Percentiles rank a stretch among this genome's conserved stretches.
Conservation (phyloP, 2,329 filamentous ascomycete species). For the Truncatella angustata region DNA sequence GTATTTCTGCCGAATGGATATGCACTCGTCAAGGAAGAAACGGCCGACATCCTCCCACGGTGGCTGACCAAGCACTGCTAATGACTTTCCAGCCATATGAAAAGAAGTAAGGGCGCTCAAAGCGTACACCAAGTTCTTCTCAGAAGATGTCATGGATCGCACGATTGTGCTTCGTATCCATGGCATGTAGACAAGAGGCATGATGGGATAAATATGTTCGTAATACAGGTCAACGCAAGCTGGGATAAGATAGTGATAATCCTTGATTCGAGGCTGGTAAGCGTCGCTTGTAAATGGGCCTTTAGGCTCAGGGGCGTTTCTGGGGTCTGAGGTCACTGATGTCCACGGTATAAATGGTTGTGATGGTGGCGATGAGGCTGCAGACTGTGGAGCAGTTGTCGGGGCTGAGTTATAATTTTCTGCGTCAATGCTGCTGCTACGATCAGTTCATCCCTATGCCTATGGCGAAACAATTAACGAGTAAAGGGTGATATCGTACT, state of each 20-base stretch:
- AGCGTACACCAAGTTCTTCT: constrained; percentile 50
- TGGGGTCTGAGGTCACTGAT: constrained; percentile 26
- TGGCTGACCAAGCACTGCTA: constrained; percentile 33
- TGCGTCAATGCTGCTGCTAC: constrained; percentile 8
- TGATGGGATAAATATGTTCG: constrained; percentile 61
- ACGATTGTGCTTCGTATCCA: constrained; percentile 48
- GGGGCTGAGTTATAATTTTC: constrained; percentile 11
- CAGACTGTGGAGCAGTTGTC: constrained; percentile 6
- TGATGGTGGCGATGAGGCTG: constrained; percentile 20
- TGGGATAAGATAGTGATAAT: constrained; percentile 47
- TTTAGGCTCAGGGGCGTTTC: constrained; percentile 31
- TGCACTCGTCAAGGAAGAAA: constrained; percentile 56
- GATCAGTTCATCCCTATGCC: background rate
- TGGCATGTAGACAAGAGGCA: constrained; percentile 60
- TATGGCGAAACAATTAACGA: background rate
- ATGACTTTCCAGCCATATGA: constrained; percentile 46
- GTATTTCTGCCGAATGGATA: constrained; percentile 52
- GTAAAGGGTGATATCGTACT: constrained; percentile 7
- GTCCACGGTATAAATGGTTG: constrained; percentile 28
- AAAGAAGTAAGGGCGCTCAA: constrained; percentile 56
- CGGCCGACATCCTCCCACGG: constrained; percentile 50
- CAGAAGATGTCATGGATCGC: constrained; percentile 35
- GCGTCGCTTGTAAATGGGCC: constrained; percentile 40
- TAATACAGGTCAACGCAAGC: constrained; percentile 62
- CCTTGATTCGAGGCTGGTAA: constrained; percentile 37